These are phyloP conservation scores for Asterionellopsis glacialis DNA, from an alignment of 108 stramenopile species.

Conservation along the genomic window DNA sequence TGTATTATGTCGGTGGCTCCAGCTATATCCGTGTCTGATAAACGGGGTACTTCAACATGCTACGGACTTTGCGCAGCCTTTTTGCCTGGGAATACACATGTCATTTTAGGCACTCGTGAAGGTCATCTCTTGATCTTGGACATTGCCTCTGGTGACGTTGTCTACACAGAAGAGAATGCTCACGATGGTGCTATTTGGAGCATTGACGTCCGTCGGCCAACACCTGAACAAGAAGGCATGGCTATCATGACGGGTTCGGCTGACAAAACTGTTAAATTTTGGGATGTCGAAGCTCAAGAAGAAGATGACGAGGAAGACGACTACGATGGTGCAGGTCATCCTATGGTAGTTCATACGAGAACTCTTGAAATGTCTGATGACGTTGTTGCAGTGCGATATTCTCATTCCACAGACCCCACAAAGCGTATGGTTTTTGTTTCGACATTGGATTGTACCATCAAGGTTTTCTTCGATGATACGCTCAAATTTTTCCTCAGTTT, in stretches of 20 bases:
- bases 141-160: conserved; percentile 79
- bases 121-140: conserved; percentile 80
- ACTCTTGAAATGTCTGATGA: conserved; percentile 94
- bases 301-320: conserved; percentile 31
- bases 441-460: conserved; percentile 91
- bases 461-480: conserved; percentile 97
- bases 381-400: conserved; percentile 90
- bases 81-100: conserved; percentile 86
- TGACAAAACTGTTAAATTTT: conserved; percentile 95
- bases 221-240: conserved; percentile 36
- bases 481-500: conserved; percentile 96
- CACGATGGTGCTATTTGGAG: conserved; percentile 90
- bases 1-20: conserved; percentile 78
- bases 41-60: conserved; percentile 30
- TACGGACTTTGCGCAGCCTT: conserved; percentile 92
- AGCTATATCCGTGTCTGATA: conserved; percentile 13
- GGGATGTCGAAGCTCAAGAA: conserved; percentile 81
- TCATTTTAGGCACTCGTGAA: conserved; percentile 82
- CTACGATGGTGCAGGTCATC: conserved; percentile 36
- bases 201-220: conserved; percentile 64
- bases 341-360: conserved; percentile 84
- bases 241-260: conserved; percentile 87
- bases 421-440: conserved; percentile 82
- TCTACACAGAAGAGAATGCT: conserved; percentile 61
- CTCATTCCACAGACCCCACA: conserved; percentile 60